A percentile compares a stretch with the other conserved stretches of the same genome.
Evolutionary conservation across 208 protist genomes (phyloP).

Genomic region (Crithidia brevicula): DNA sequence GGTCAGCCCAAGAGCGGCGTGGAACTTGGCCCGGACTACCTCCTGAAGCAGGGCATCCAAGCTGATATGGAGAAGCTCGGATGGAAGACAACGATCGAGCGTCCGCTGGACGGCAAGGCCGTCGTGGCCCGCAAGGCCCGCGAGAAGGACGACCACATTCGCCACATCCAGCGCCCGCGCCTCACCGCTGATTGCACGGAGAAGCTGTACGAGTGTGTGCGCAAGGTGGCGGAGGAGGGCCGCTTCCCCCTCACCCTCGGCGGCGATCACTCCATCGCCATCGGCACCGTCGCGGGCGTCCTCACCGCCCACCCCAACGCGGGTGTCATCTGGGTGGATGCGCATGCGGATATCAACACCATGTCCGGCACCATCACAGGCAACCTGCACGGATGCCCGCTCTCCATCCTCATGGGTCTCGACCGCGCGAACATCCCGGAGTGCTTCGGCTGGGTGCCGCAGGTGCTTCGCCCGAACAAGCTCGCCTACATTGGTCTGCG

Average conservation of each 20-base stretch:
- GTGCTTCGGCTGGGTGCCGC: slow-evolving; percentile 41
- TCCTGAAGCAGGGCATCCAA: slow-evolving; percentile 44
- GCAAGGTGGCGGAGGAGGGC: slow-evolving; percentile 44
- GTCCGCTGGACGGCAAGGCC: slow-evolving; percentile 37
- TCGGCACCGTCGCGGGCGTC: slow-evolving; percentile 51
- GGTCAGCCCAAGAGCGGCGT: slow-evolving; percentile 52
- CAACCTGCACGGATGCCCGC: slow-evolving; percentile 83
- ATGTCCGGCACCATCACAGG: slow-evolving; percentile 47
- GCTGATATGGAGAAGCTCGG: slow-evolving; percentile 47
- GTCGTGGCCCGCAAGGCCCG: slow-evolving; percentile 32
- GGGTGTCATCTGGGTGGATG: slow-evolving; percentile 79
- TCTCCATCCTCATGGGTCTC: slow-evolving; percentile 61
- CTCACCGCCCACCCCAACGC: slow-evolving; percentile 52
- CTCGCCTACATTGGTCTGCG: slow-evolving; percentile 73
- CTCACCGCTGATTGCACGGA: slow-evolving; percentile 41
- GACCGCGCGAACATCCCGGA: slow-evolving; percentile 46
- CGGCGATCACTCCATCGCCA: slow-evolving; percentile 52
- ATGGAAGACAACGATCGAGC: slow-evolving; percentile 36
- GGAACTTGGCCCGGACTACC: slow-evolving; percentile 48
- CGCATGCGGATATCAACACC: slow-evolving; percentile 85
- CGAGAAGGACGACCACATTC: slow-evolving; percentile 35
- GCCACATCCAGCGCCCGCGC: slow-evolving; percentile 38
- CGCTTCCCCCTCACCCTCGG: slow-evolving; percentile 47
- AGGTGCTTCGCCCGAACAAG: slow-evolving; percentile 51
- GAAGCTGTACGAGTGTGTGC: slow-evolving; percentile 43